Base-by-base conservation (phyloP, 352 stramenopile species). In the Hyaloperonospora arabidopsidis region DNA sequence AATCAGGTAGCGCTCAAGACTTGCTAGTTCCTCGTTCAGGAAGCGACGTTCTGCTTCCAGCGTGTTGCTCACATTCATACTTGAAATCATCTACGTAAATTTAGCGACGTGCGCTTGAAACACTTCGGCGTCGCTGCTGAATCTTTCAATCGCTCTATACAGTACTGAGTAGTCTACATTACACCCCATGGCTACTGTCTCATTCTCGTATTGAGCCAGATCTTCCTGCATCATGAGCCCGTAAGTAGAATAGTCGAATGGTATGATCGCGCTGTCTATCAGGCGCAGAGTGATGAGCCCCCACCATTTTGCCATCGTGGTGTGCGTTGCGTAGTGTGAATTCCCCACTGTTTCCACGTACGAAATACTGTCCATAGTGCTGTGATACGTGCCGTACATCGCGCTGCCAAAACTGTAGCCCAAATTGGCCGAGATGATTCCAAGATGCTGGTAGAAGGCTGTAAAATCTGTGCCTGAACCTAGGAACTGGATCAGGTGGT, bases 381-480 rank as follows among this genome's bases (percentile, higher is more conserved):
- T 89, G 60, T 96, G 87, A 58, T 95, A 95, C 29, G 76, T 68
- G 22, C 84, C 85, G 54, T 91, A 90, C 15, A 49, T 57, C 1
- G 50, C 43, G 14, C 19, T 61, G 7, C 54, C 29, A 10, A 73
- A 14, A 1, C 35, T 56, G 49, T 67, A 76, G 25, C 57, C 64
- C 19, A 76, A 23, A 36, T 67, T 66, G n/a, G 61, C 72, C 14
- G 74, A 89, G 17, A 83, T 77, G 48, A 96, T 91, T 19, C 87
- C 87, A 34, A 95, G 61, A 50, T 93, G 79, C 63, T 91, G 74
- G 52, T 95, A 79, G 54, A 94, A 96, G 0, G 81, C 76, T 28
- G 84, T 90, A 58, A 84, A 92, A 55, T 90, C 82, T 0, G 70
- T 80, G 18, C 79, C 82, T 0, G 73, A 77, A 5, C 82, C 79